These are phyloP conservation scores for Clonostachys rhizophaga DNA, from an alignment of 2,329 filamentous ascomycete species.

Conservation along the genomic window DNA sequence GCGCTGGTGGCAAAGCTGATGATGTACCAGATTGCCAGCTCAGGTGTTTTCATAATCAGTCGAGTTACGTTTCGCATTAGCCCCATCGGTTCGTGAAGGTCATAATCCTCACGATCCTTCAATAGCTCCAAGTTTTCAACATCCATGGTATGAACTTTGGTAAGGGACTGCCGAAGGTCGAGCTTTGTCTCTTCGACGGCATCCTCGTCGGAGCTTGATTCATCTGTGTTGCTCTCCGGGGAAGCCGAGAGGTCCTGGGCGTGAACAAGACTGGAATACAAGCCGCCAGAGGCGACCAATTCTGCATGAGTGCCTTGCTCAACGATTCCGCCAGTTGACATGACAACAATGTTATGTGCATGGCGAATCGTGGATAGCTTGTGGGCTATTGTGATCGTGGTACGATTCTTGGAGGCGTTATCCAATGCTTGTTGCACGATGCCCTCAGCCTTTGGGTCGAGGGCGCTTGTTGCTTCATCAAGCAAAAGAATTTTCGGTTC, in stretches of 20 bases:
- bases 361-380: conserved; percentile 46
- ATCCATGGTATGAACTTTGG: too few species aligned
- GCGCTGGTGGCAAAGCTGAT: neutral
- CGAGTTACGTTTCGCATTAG: too few species aligned
- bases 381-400: conserved; percentile 58
- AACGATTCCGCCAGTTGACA: conserved; percentile 46
- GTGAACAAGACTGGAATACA: conserved; percentile 10
- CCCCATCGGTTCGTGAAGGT: too few species aligned
- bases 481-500: conserved; percentile 47
- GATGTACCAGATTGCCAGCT: neutral
- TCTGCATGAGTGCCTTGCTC: conserved; percentile 34
- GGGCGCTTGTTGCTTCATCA: conserved; percentile 57
- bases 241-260: conserved; percentile 7
- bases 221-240: neutral
- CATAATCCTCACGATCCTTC: too few species aligned
- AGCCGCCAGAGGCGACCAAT: conserved; percentile 4
- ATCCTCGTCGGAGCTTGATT: too few species aligned
- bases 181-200: too few species aligned
- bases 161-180: too few species aligned
- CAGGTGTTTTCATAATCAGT: neutral
- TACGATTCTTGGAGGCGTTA: conserved; percentile 44
- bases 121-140: too few species aligned
- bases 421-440: conserved; percentile 47
- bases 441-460: conserved; percentile 25
- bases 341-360: conserved; percentile 57